Conservation (phyloP, 352 stramenopile species). For the Phytophthora pluvialis region DNA sequence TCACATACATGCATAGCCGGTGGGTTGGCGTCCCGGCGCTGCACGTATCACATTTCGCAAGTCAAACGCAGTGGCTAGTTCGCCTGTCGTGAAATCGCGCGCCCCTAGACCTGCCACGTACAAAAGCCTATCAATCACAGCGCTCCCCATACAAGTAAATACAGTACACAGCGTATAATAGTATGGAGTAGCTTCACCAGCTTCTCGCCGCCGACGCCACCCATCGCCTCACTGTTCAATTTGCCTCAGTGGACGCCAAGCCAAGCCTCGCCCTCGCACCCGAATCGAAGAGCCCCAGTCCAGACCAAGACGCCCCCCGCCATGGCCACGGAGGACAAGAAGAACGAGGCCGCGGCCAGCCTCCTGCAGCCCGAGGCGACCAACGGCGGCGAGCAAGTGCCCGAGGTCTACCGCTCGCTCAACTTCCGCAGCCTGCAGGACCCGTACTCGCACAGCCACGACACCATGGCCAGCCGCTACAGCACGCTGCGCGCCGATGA, state of each 20-base stretch:
- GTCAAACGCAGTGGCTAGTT: no score
- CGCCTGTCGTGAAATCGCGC: no score
- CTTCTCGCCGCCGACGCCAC: conserved; percentile 1
- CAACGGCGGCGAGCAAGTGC: conserved; percentile 40
- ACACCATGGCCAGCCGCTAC: conserved; percentile 31
- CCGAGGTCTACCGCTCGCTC: conserved; percentile 62
- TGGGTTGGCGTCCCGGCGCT: no score
- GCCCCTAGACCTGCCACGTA: no score
- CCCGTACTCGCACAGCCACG: conserved; percentile 55
- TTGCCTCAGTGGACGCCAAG: conserved; percentile 29
- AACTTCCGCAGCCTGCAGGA: conserved; percentile 77
- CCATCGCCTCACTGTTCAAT: conserved; percentile 30
- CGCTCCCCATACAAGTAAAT: background rate
- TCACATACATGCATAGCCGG: no score
- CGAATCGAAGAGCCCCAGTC: conserved; percentile 31
- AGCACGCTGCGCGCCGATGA: conserved; percentile 52
- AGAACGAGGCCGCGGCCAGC: background rate
- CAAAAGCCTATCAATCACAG: background rate
- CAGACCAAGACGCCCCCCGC: conserved; percentile 3
- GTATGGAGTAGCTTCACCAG: no score
- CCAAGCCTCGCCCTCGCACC: conserved; percentile 1
- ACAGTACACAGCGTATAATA: no score
- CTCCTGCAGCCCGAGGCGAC: conserved; percentile 41
- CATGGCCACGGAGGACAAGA: conserved; percentile 20
- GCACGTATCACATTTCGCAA: no score